These are phyloP conservation scores for Zymoseptoria crescenta DNA, from an alignment of 2,329 filamentous ascomycete species.

Conservation along the genomic window DNA sequence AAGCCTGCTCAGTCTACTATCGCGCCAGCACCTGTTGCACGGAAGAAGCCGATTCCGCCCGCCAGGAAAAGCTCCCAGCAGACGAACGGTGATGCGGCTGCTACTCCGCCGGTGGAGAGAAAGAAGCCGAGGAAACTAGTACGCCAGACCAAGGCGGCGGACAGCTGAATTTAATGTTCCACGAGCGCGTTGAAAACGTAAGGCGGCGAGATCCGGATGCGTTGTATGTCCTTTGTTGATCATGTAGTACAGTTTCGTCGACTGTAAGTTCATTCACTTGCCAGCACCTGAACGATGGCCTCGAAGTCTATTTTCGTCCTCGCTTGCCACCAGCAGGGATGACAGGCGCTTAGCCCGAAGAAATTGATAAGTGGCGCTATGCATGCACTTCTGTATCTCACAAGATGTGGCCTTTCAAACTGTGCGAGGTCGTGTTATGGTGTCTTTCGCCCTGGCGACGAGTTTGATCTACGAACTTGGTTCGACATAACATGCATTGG, in stretches of 20 bases:
- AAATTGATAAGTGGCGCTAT: not conserved
- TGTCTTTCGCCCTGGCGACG: not conserved
- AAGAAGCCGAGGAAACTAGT: slow-evolving; percentile 26
- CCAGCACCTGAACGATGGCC: not conserved
- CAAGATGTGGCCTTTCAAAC: not conserved
- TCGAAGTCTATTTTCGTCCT: slow-evolving; percentile 5
- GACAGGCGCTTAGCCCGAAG: not conserved
- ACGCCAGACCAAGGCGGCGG: not conserved
- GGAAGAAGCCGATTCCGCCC: slow-evolving; percentile 5
- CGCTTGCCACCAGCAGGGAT: not conserved
- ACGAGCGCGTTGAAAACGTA: not conserved
- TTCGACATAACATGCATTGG: not conserved
- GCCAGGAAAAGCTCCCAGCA: not conserved
- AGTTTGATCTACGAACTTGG: not conserved
- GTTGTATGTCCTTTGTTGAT: not conserved
- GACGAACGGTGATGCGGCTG: not conserved
- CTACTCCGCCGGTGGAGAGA: slow-evolving; percentile 19
- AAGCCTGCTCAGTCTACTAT: slow-evolving; percentile 12
- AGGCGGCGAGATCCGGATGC: not conserved
- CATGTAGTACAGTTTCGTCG: not conserved
- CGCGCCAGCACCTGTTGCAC: slow-evolving; percentile 4
- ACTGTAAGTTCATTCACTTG: not conserved
- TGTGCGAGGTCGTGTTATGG: not conserved
- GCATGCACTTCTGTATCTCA: not conserved
- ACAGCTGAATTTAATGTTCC: not conserved